Base-by-base conservation (phyloP, 805 yeast species). In the Candida ortonii region DNA sequence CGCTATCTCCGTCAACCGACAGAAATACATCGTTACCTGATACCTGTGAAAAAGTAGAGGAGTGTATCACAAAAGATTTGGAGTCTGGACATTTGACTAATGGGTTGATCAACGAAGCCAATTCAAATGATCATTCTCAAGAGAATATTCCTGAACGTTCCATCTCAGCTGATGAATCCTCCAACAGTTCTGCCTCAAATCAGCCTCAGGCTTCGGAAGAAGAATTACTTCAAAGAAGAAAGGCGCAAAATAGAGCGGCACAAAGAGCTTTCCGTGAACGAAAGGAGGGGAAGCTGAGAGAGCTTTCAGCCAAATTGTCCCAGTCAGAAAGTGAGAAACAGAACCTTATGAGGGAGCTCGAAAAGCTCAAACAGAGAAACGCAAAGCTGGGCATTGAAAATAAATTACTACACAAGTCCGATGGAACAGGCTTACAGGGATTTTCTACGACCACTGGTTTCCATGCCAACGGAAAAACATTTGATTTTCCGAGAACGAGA, bases 241-340 rank as follows among this genome's bases (percentile, higher is more conserved):
- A 78, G 52, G 87, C 86, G 2, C 93, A 82, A 55, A 84, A 85
- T 53, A 67, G 95, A 50, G 89, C 89, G 8, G 95, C 95, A 1
- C 95, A 86, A 61, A 67, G 88, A 46, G 95, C 95, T 3, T 86
- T 84, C 59, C 66, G 95, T 41, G 89, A 84, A 57, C 74, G 94
- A 31, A 84, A 82, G 56, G 93, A 84, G 55, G 74, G 76, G 32
- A 78, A 73, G 47, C 59, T 83, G 41, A 80, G 79, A 53, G 88
- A 81, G 47, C 65, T 86, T 26, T 80, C 82, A 45, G 60, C 60
- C 3, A 78, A 77, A 53, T 61, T 86, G 41, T 60, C 64, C 12
- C 65, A 69, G 38, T 72, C 83, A 25, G 90, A 73, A 67, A 30
- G 35, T 13, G 76, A 68, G 38, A 43, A 65, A 18, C 66, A 64